Evolutionary conservation across 352 stramenopile species (phyloP), one percentile per base, ranked within the genome.

Genomic region (Globisporangium parvum): DNA sequence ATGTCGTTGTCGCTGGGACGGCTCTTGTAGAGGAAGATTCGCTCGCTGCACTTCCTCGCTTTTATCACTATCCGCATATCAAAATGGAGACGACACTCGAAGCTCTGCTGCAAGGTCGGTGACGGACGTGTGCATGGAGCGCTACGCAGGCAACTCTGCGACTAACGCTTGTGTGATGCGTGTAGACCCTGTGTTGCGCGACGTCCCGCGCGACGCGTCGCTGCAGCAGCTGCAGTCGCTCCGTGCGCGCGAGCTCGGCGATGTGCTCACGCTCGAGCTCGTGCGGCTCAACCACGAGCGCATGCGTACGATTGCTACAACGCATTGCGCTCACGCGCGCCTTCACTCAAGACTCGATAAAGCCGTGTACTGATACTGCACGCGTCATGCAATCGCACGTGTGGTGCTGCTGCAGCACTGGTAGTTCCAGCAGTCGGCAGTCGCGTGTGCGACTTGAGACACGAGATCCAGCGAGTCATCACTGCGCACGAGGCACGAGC

Each of bases 161-260:
- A 49, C 44, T 48, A 20, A 48, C 21, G 20, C 42, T 5, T 46
- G 17, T 48, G 11, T 50, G 2, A 37, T 17, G 3, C 20, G 5
- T 44, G 47, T 23, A 70, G 63, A 70, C 6, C 59, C 59, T 18
- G 44, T 40, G 49, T 49, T 70, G 49, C 15, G 28, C 1, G 59
- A 70, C 26, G 41, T 70, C 1, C 47, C 57, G 1, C 45, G 1
- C 3, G 31, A 63, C 5, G 8, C 35, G 24, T 46, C 53, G 51
- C 40, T 60, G 33, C 40, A 49, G 14, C 48, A 70, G 53, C 59
- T 70, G 23, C 50, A 53, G 52, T 40, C 33, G 26, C 48, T 59
- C n/a, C 59, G 45, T 20, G 63, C 59, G 26, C 20, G 18, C 42
- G 59, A 41, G 26, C 10, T 53, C 5, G 59, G 63, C 50, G 41